A percentile compares a stretch with the other conserved stretches of the same genome.
phyloP scores from a whole-genome alignment of 371 early-diverging fungal species.

The Saksenaea vasiformis region DNA sequence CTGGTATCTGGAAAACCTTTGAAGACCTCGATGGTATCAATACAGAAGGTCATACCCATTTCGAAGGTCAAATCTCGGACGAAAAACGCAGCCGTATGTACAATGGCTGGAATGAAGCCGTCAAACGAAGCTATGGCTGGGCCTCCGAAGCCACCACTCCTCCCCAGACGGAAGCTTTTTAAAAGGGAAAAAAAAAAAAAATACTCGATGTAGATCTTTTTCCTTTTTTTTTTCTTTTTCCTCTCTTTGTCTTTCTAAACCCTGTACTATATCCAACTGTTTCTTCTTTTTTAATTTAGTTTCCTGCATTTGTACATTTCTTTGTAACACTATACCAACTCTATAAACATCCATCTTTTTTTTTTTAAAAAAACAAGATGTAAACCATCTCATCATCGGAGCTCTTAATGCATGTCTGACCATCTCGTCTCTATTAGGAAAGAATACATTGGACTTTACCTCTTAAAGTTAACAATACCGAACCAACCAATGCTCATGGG shows the following conservation, averaged over 20 bases:
- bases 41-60: slow-evolving; percentile 37
- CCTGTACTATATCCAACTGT: not conserved
- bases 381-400: too few species aligned
- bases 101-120: slow-evolving; percentile 84
- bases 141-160: slow-evolving; percentile 23
- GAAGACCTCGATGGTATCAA: slow-evolving; percentile 37
- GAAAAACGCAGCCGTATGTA: slow-evolving; percentile 67
- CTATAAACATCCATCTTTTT: not conserved
- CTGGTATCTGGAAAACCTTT: slow-evolving; percentile 71
- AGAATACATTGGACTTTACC: too few species aligned
- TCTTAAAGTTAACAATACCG: too few species aligned
- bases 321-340: slow-evolving; percentile 5
- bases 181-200: not conserved
- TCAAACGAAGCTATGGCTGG: slow-evolving; percentile 76
- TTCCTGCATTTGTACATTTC: slow-evolving; percentile 5
- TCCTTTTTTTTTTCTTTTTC: not conserved
- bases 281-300: not conserved
- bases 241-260: not conserved
- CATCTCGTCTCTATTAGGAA: too few species aligned
- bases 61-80: slow-evolving; percentile 45
- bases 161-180: not conserved
- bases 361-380: not conserved
- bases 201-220: not conserved
- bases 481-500: too few species aligned
- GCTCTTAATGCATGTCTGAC: too few species aligned